Evolutionary conservation across 495 filamentous ascomycete genomes (phyloP).

Genomic region (Penicillium odoratum): DNA sequence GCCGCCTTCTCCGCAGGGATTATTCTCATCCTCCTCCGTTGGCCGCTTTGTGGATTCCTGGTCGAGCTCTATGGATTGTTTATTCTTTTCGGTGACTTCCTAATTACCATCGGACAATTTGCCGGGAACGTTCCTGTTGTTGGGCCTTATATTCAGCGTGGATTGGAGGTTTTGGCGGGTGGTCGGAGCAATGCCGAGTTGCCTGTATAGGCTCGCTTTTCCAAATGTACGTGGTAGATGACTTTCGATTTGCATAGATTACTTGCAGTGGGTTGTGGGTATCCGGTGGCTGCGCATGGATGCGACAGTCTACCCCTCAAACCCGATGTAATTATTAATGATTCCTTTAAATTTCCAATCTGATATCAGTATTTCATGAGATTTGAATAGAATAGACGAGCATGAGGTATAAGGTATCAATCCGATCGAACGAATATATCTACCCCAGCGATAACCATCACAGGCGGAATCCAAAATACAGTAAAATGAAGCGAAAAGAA

Average conservation of each 20-base stretch:
- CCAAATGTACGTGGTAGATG: not conserved
- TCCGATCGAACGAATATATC: not conserved
- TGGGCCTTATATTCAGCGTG: conserved; percentile 74
- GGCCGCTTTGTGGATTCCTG: conserved; percentile 84
- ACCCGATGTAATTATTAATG: not conserved
- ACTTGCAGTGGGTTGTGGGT: not conserved
- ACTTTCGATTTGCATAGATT: not conserved
- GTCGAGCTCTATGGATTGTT: conserved; percentile 92
- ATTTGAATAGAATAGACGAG: not conserved
- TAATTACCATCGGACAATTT: conserved; percentile 88
- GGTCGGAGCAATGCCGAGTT: conserved; percentile 71
- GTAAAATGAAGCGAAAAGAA: conserved; percentile 3
- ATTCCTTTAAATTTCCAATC: not conserved
- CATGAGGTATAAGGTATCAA: not conserved
- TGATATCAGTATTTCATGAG: not conserved
- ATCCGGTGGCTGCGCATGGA: not conserved
- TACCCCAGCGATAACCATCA: not conserved
- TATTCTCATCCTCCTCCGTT: conserved; percentile 78
- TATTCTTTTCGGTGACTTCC: conserved; percentile 92
- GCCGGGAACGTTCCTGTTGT: conserved; percentile 81
- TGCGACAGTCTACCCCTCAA: not conserved
- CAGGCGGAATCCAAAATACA: not conserved
- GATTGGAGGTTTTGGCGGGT: conserved; percentile 63
- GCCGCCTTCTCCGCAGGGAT: conserved; percentile 87
- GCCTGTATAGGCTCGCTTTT: conserved; percentile 52